phyloP scores from a whole-genome alignment of 2,329 filamentous ascomycete species.

The Clarireedia paspali region DNA sequence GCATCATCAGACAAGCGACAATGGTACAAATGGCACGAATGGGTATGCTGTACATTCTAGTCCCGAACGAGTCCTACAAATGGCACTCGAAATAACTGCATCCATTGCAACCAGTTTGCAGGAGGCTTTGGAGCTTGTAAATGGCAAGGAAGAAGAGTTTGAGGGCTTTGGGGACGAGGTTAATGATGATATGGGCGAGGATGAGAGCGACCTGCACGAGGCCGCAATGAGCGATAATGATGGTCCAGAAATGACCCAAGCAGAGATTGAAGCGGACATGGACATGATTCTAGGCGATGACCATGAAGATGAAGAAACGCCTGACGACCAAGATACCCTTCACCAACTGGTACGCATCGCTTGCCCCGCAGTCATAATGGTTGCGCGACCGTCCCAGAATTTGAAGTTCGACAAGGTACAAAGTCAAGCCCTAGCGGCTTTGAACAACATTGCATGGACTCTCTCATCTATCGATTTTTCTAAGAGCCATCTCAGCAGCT shows the following conservation, averaged over 20 bases:
- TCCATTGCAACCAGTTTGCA: conserved; percentile 56
- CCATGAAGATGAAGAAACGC: conserved; percentile 33
- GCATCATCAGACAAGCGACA: background rate
- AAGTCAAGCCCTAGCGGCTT: conserved; percentile 47
- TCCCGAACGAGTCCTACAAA: conserved; percentile 27
- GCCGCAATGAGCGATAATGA: conserved; percentile 33
- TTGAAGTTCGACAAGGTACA: conserved; percentile 35
- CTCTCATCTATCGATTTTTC: conserved; percentile 53
- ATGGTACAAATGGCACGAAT: conserved; percentile 14
- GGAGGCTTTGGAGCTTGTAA: conserved; percentile 40
- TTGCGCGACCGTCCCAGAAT: conserved; percentile 14
- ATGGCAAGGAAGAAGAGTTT: conserved; percentile 33
- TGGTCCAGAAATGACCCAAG: conserved; percentile 47
- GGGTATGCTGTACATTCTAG: conserved; percentile 18
- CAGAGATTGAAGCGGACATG: conserved; percentile 57
- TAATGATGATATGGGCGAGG: conserved; percentile 30
- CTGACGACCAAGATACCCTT: conserved; percentile 23
- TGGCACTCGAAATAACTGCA: conserved; percentile 55
- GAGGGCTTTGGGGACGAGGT: conserved; percentile 31
- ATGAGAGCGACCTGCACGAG: conserved; percentile 34
- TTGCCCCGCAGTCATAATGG: conserved; percentile 22
- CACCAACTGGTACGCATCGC: conserved; percentile 25
- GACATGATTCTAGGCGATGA: conserved; percentile 49
- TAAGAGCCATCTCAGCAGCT: conserved; percentile 40
- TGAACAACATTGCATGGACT: conserved; percentile 64